phyloP scores from a whole-genome alignment of 208 protist species.

The Leishmania major region DNA sequence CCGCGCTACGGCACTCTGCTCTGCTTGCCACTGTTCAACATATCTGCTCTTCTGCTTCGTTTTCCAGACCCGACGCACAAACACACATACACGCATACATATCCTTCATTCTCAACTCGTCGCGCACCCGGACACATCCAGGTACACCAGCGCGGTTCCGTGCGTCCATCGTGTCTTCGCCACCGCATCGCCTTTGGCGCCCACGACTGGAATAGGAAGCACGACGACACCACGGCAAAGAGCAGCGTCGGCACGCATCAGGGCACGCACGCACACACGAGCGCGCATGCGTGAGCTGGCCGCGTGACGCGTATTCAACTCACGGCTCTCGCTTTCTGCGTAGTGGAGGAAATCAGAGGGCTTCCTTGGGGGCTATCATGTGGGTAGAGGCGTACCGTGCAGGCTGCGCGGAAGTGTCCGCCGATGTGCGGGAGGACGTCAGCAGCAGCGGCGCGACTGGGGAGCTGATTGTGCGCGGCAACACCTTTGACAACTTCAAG shows the following conservation, averaged over 20 bases:
- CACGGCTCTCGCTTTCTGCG: background rate
- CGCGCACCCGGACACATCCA: background rate
- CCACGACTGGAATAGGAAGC: background rate
- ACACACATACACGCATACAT: background rate
- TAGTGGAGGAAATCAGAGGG: background rate
- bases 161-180: background rate
- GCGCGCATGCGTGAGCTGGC: background rate
- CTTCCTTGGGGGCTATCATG: slow-evolving; percentile 25
- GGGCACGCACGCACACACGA: background rate
- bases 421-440: slow-evolving; percentile 50
- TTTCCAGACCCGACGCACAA: background rate
- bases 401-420: slow-evolving; percentile 39
- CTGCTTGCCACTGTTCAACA: background rate
- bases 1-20: background rate
- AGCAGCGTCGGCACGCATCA: background rate
- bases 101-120: background rate
- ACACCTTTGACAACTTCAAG: slow-evolving; percentile 64
- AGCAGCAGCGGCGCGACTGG: slow-evolving; percentile 23
- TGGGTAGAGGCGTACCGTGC: slow-evolving; percentile 55
- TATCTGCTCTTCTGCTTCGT: background rate
- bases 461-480: slow-evolving; percentile 47
- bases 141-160: background rate
- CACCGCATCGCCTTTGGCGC: background rate
- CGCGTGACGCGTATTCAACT: background rate
- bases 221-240: background rate